These are phyloP conservation scores for Neurospora sp. DNA, from an alignment of 2,329 filamentous ascomycete genomes.

Conservation along the genomic window DNA sequence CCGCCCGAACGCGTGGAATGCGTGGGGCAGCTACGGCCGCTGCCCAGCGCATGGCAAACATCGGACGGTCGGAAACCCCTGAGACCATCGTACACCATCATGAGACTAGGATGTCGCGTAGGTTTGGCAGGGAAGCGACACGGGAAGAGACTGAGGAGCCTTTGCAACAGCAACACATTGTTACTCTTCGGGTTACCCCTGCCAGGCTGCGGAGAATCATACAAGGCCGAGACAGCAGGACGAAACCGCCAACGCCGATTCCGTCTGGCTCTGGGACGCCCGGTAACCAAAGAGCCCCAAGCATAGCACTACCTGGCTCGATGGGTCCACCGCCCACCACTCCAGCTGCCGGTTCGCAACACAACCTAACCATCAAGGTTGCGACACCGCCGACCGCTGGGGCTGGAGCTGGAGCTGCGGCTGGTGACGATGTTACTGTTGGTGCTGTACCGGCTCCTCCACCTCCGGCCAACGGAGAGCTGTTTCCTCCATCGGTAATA, in stretches of 20 bases:
- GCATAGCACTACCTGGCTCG: conserved; percentile 29
- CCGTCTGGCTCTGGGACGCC: conserved; percentile 33
- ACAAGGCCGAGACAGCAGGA: conserved; percentile 26
- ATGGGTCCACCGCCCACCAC: conserved; percentile 43
- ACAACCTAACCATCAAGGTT: conserved; percentile 20
- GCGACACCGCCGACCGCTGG: conserved; percentile 11
- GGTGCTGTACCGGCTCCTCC: conserved; percentile 61
- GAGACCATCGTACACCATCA: conserved; percentile 61
- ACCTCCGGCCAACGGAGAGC: conserved; percentile 47
- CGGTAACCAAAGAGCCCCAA: conserved; percentile 39
- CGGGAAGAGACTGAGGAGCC: conserved; percentile 76
- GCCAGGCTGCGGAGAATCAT: conserved; percentile 61
- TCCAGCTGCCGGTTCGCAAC: conserved; percentile 25
- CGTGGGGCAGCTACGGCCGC: conserved; percentile 80
- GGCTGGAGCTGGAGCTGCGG: not conserved
- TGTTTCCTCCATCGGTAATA: conserved; percentile 51
- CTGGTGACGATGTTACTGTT: not conserved
- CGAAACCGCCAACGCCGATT: conserved; percentile 27
- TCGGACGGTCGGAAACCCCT: conserved; percentile 80
- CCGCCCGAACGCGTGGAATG: conserved; percentile 78
- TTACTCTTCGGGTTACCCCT: conserved; percentile 65
- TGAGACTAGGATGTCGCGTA: conserved; percentile 60
- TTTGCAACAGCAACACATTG: conserved; percentile 52
- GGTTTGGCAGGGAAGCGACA: conserved; percentile 46
- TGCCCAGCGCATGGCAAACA: conserved; percentile 74